Base-by-base conservation (phyloP, 169 alveolate genomes). In the Perkinsus olseni region DNA sequence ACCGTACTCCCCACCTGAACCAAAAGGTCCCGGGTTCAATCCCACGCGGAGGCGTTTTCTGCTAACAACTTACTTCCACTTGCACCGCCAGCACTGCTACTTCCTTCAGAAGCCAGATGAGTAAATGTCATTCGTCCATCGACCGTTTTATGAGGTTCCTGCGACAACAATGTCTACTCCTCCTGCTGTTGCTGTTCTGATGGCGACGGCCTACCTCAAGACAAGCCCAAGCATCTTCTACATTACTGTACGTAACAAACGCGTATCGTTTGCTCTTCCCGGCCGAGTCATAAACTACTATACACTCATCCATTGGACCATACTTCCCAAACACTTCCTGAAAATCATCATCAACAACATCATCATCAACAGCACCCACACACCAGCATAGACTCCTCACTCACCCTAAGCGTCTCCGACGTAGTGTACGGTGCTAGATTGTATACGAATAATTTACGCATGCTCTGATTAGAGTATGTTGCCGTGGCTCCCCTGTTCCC, bases 211-310 rank as follows among this genome's bases (percentile, higher is more conserved):
- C 31, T 62, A 62, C 82, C 34, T 62, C 82, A 4, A 62, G 17
- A 28, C 82, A 62, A 62, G 82, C 82, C 82, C 82, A 62, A 62
- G 82, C 82, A 62, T 62, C 82, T 62, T 62, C 82, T 62, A 62
- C 82, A 62, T 62, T 62, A 62, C 82, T 62, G 31, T 62, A 62
- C 82, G 82, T 62, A 3, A 62, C 82, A 62, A 62, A 62, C 82
- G 82, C 82, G 17, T 62, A 62, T 21, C 82, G 82, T 62, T 62
- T 62, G 82, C 82, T 62, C 17, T 62, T 62, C 28, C 82, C 82
- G 31, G 82, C 82, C 28, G 82, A 62, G 34, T 62, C 82, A 28
- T 62, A 62, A 13, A 62, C 82, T 21, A 62, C 82, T 13, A 62
- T 62, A 24, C 82, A 62, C 31, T 62, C 82, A 24, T 62, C 82